A percentile compares a stretch with the other conserved stretches of the same genome.
phyloP scores from a whole-genome alignment of 768 basidiomycete species.

The Paxillus involutus region DNA sequence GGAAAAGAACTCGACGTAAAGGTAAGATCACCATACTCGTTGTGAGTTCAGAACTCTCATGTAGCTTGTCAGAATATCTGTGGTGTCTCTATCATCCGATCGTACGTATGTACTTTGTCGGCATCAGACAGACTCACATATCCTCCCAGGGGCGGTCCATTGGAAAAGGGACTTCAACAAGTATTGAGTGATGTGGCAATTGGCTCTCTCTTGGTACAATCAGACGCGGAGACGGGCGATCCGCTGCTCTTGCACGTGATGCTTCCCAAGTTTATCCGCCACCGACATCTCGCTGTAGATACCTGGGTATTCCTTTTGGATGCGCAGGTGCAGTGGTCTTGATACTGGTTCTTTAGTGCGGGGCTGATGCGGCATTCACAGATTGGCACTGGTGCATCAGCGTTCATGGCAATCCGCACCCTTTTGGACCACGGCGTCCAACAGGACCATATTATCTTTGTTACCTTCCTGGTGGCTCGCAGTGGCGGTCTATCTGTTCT shows the following conservation, averaged over 20 bases:
- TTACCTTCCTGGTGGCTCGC: slow-evolving; percentile 86
- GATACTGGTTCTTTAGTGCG: neutral
- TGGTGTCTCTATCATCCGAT: slow-evolving; percentile 87
- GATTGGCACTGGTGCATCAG: slow-evolving; percentile 92
- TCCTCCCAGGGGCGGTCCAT: slow-evolving; percentile 71
- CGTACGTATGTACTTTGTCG: slow-evolving; percentile 47
- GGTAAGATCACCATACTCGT: slow-evolving; percentile 34
- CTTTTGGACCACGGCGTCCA: slow-evolving; percentile 89
- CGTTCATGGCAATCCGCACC: slow-evolving; percentile 94
- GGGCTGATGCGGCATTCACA: slow-evolving; percentile 28
- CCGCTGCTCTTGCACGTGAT: slow-evolving; percentile 81
- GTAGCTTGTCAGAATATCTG: slow-evolving; percentile 58
- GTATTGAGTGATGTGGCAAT: slow-evolving; percentile 85
- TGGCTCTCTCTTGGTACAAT: slow-evolving; percentile 90
- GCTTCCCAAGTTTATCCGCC: slow-evolving; percentile 74
- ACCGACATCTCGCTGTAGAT: slow-evolving; percentile 59
- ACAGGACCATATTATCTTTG: slow-evolving; percentile 84
- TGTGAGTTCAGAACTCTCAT: neutral
- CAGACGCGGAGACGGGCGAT: slow-evolving; percentile 81
- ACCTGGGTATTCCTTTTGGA: slow-evolving; percentile 88
- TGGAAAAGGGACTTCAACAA: slow-evolving; percentile 87
- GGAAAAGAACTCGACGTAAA: slow-evolving; percentile 67
- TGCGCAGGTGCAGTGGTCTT: slow-evolving; percentile 58
- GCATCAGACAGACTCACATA: slow-evolving; percentile 1
- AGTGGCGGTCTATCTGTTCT: slow-evolving; percentile 77